phyloP scores from a whole-genome alignment of 495 filamentous ascomycete species.

The Penicillium flavigenum region DNA sequence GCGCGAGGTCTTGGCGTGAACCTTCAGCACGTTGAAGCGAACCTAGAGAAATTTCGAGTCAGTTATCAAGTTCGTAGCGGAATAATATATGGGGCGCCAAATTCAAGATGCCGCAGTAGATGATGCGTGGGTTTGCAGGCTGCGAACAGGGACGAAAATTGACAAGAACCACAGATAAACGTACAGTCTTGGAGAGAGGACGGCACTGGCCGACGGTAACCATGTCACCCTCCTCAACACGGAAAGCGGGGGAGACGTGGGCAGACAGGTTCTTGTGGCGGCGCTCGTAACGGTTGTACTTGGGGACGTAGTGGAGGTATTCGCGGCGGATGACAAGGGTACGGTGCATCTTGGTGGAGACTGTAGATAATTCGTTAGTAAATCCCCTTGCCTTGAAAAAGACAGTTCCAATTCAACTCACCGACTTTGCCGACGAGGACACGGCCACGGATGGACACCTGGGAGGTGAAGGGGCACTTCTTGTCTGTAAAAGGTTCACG shows the following conservation, averaged over 20 bases:
- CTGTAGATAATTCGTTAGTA: conserved; percentile 22
- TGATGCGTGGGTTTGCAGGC: not conserved
- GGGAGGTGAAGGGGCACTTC: conserved; percentile 99
- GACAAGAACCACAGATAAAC: conserved; percentile 33
- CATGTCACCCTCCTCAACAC: conserved; percentile 98
- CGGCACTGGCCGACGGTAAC: conserved; percentile 99
- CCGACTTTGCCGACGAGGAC: conserved; percentile 94
- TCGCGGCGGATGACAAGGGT: conserved; percentile 99
- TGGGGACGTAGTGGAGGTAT: conserved; percentile 99
- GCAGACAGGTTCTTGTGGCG: conserved; percentile 99
- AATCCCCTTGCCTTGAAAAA: not conserved
- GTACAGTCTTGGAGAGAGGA: conserved; percentile 97
- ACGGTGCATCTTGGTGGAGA: conserved; percentile 99
- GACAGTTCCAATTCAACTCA: not conserved
- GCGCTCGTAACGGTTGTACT: conserved; percentile 99
- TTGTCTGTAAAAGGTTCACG: conserved; percentile 67
- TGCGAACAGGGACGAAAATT: not conserved
- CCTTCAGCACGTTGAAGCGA: conserved; percentile 98
- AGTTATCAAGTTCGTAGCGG: conserved; percentile 16
- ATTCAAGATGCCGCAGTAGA: not conserved
- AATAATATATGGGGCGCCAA: not conserved
- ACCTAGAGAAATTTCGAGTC: conserved; percentile 56
- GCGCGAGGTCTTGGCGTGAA: conserved; percentile 62
- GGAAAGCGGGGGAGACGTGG: conserved; percentile 98
- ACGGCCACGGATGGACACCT: conserved; percentile 98